Percentiles rank a stretch among this genome's conserved stretches.
These are phyloP conservation scores for Micractinium conductrix DNA, from an alignment of 139 green algal genomes.

Conservation along the genomic window DNA sequence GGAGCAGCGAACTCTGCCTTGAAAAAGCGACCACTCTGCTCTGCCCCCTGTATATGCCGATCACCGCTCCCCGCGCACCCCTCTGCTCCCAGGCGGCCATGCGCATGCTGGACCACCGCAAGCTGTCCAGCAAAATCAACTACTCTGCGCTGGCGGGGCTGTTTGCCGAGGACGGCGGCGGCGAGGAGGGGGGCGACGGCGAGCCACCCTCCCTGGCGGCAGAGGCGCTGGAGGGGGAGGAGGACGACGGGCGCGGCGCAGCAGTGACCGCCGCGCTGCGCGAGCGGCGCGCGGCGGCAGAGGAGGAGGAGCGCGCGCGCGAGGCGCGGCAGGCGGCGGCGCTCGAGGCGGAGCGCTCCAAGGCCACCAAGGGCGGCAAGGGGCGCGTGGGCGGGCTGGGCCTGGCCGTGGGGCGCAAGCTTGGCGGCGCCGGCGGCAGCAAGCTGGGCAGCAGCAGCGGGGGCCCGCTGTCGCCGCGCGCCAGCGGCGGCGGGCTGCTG, in stretches of 20 bases:
- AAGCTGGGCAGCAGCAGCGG: not conserved
- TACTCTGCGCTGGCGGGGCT: constrained; percentile 78
- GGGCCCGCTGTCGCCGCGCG: not conserved
- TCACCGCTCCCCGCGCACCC: too few relatives aligned
- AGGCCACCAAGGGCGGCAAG: not conserved
- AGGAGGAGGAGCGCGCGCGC: constrained; percentile 6
- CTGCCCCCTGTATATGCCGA: too few relatives aligned
- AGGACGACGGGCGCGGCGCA: not conserved
- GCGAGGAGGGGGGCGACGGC: not conserved
- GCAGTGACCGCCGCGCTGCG: constrained; percentile 15
- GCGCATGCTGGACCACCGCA: constrained; percentile 71
- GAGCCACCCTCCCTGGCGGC: constrained; percentile 13
- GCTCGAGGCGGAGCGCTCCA: constrained; percentile 8
- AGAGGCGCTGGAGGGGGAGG: constrained; percentile 10
- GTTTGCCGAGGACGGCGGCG: constrained; percentile 55
- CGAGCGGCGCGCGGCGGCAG: not conserved
- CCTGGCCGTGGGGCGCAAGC: not conserved
- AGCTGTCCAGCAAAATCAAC: constrained; percentile 90
- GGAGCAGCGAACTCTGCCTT: too few relatives aligned
- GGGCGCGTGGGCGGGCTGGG: constrained; percentile 6
- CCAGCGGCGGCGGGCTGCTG: too few relatives aligned
- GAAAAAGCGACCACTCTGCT: too few relatives aligned
- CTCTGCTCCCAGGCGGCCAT: constrained; percentile 50
- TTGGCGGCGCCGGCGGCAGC: not conserved
- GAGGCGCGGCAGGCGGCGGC: constrained; percentile 6